Percentiles rank a stretch among this genome's conserved stretches.
Conservation (phyloP, 768 basidiomycete genomes). For the Pleurotus salmoneostramineus region DNA sequence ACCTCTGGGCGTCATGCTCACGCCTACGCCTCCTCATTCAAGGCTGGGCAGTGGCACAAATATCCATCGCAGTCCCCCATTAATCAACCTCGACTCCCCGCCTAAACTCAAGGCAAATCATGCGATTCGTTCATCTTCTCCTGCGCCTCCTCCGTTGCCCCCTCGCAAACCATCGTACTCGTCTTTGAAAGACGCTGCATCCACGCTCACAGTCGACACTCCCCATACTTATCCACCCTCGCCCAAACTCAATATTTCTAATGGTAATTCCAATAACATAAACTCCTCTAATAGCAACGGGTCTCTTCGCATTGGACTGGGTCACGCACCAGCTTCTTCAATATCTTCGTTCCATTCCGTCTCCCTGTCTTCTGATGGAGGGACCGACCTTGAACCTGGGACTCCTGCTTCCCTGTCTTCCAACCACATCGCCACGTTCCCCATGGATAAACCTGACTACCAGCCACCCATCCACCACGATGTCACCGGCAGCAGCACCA, state of each 20-base stretch:
- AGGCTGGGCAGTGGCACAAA: slow-evolving; percentile 13
- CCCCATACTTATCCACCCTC: slow-evolving; percentile 54
- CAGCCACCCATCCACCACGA: slow-evolving; percentile 4
- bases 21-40: slow-evolving; percentile 22
- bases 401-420: slow-evolving; percentile 35
- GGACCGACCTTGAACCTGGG: slow-evolving; percentile 33
- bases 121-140: slow-evolving; percentile 12
- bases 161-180: slow-evolving; percentile 59
- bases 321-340: slow-evolving; percentile 64
- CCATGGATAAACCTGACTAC: slow-evolving; percentile 35
- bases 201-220: slow-evolving; percentile 50
- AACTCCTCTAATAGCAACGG: background rate
- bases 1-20: background rate
- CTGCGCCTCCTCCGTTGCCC: slow-evolving; percentile 54
- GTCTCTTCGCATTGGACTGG: slow-evolving; percentile 22
- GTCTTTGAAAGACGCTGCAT: slow-evolving; percentile 39
- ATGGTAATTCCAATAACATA: slow-evolving; percentile 7
- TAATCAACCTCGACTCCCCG: slow-evolving; percentile 56
- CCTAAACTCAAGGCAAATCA: slow-evolving; percentile 28
- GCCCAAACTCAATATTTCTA: slow-evolving; percentile 28
- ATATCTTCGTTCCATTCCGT: slow-evolving; percentile 84
- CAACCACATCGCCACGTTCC: slow-evolving; percentile 41
- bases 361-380: slow-evolving; percentile 60
- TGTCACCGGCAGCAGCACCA: background rate
- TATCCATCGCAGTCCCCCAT: slow-evolving; percentile 26